Conservation (phyloP, 2,329 filamentous ascomycete genomes). For the Fusarium sp. region DNA sequence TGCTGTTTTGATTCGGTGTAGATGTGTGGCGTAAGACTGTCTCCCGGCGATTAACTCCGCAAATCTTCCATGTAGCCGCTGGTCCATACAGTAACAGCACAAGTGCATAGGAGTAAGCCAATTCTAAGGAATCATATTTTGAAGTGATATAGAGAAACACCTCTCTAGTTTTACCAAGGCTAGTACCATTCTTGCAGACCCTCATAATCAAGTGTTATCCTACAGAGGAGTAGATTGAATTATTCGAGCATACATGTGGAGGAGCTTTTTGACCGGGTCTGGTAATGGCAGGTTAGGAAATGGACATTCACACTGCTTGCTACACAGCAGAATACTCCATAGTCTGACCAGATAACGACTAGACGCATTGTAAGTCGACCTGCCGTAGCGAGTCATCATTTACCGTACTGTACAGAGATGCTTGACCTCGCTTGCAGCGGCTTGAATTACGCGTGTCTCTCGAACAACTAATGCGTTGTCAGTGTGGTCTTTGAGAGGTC, state of each 20-base stretch:
- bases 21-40: constrained; percentile 4
- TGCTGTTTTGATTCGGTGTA: neutral
- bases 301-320: neutral
- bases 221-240: neutral
- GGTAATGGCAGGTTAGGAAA: neutral
- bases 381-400: neutral
- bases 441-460: constrained; percentile 42
- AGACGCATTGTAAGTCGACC: neutral
- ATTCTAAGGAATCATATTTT: neutral
- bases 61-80: neutral
- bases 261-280: neutral
- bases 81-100: neutral
- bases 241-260: neutral
- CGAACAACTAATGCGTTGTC: constrained; percentile 12
- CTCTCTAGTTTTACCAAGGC: neutral
- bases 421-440: constrained; percentile 36
- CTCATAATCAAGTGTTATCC: neutral
- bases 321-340: neutral
- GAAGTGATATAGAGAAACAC: neutral
- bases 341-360: constrained; percentile 2
- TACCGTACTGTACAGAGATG: constrained; percentile 2
- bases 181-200: neutral
- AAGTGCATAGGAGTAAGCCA: neutral
- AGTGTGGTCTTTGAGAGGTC: neutral
- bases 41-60: constrained; percentile 20